Evolutionary conservation across 176 grass and related monocot species (phyloP).

Genomic region (Triticum turgidum): DNA sequence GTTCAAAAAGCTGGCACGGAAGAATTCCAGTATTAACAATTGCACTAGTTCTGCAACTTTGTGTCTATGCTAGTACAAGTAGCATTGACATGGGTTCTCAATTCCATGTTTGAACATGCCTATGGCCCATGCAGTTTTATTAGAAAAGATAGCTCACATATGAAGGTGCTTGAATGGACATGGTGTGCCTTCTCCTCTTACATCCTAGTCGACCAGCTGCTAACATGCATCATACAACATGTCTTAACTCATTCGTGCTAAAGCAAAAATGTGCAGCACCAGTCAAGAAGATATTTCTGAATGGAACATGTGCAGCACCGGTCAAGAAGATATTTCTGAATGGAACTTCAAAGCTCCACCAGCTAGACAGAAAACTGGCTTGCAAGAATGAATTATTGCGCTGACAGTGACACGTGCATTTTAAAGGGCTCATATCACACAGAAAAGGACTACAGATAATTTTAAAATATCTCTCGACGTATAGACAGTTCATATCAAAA

Average conservation of each 20-base stretch:
- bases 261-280: neutral
- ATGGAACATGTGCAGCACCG: neutral
- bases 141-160: conserved; percentile 6
- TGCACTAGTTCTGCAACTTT: neutral
- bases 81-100: neutral
- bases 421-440: neutral
- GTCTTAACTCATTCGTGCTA: neutral
- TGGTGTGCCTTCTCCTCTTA: neutral
- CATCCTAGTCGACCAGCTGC: neutral
- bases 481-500: neutral
- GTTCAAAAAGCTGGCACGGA: neutral
- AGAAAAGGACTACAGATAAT: conserved; percentile 8
- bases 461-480: conserved; percentile 1
- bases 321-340: conserved; percentile 8
- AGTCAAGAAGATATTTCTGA: neutral
- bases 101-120: neutral
- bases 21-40: neutral
- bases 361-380: conserved; percentile 4
- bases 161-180: conserved; percentile 3
- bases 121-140: neutral
- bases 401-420: neutral
- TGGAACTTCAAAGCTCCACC: neutral
- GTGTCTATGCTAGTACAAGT: neutral
- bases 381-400: conserved; percentile 13
- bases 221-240: neutral